These are phyloP conservation scores for Parathielavia appendiculata DNA, from an alignment of 495 filamentous ascomycete genomes.

Conservation along the genomic window DNA sequence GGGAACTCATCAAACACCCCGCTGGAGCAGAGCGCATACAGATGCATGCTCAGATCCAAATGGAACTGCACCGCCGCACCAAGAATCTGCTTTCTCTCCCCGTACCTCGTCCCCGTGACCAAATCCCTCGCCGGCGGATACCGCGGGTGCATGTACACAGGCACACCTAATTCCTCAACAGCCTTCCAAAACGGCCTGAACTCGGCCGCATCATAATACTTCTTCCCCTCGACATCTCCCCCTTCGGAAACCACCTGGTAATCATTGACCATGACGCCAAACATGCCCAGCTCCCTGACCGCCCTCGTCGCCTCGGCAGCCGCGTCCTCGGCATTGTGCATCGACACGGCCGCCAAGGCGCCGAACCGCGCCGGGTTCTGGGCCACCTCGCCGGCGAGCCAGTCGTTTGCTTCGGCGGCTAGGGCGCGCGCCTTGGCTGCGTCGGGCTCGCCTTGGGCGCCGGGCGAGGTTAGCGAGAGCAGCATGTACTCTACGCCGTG, in stretches of 20 bases:
- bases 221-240: slow-evolving; percentile 42
- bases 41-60: slow-evolving; percentile 36
- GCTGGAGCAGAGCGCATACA: slow-evolving; percentile 34
- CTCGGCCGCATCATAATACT: slow-evolving; percentile 54
- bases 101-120: slow-evolving; percentile 20
- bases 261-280: slow-evolving; percentile 57
- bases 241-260: slow-evolving; percentile 32
- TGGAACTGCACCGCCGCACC: slow-evolving; percentile 37
- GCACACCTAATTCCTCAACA: slow-evolving; percentile 54
- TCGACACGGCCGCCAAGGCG: slow-evolving; percentile 47
- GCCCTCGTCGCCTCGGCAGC: slow-evolving; percentile 51
- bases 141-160: slow-evolving; percentile 58
- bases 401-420: slow-evolving; percentile 53
- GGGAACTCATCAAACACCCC: slow-evolving; percentile 51
- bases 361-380: slow-evolving; percentile 51
- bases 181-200: slow-evolving; percentile 57
- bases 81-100: slow-evolving; percentile 29
- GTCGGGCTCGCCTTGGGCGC: slow-evolving; percentile 52
- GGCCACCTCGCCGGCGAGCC: slow-evolving; percentile 49
- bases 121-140: slow-evolving; percentile 35
- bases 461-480: slow-evolving; percentile 51
- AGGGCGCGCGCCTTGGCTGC: slow-evolving; percentile 29
- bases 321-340: slow-evolving; percentile 47
- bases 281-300: slow-evolving; percentile 52
- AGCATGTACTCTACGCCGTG: slow-evolving; percentile 59